Evolutionary conservation across 768 basidiomycete species (phyloP), one percentile per base, ranked within the genome.

Genomic region (Neoboletus magnificus): DNA sequence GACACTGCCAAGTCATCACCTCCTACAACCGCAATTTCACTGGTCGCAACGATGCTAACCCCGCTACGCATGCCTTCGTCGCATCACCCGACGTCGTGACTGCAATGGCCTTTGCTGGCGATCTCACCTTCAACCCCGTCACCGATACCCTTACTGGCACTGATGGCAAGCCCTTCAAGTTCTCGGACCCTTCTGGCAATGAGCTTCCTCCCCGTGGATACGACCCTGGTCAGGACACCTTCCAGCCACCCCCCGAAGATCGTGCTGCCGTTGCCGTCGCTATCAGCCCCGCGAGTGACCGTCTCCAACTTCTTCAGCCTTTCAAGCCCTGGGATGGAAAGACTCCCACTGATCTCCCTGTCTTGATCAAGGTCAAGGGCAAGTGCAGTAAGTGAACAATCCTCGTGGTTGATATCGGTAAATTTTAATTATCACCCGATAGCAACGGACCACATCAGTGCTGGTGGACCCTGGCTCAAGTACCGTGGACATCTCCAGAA

Each of bases 21-120:
- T 98, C 95, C 20, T 99, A 99, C 84, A 99, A 99, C 86, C 95
- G 97, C 73, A 99, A 99, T 87, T 99, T 99, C 80, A 98, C 97
- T 63, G 97, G 96, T 55, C 93, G 97, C 70, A 99, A 99, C 74
- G 97, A 98, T 67, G 95, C 97, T 65, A 98, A 99, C 84, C 94
- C 96, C 22, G 94, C 94, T 59, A 99, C 97, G 32, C 97, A 98
- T 75, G 91, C 93, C 47, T 96, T 95, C 68, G 93, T 96, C 67
- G 87, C 93, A 39, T 93, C 93, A 33, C 93, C 91, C 41, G 91
- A 97, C 66, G 77, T 99, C 71, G 96, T 98, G 71, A 98, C 96
- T 62, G 97, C 97, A 57, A 87, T 99, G 81, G 84, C 91, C 55
- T 98, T 97, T 74, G 93, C 91, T 57, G 97, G 97, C 55, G 80